These are phyloP conservation scores for Fusarium dimerum DNA, from an alignment of 2,329 filamentous ascomycete species.

Conservation along the genomic window DNA sequence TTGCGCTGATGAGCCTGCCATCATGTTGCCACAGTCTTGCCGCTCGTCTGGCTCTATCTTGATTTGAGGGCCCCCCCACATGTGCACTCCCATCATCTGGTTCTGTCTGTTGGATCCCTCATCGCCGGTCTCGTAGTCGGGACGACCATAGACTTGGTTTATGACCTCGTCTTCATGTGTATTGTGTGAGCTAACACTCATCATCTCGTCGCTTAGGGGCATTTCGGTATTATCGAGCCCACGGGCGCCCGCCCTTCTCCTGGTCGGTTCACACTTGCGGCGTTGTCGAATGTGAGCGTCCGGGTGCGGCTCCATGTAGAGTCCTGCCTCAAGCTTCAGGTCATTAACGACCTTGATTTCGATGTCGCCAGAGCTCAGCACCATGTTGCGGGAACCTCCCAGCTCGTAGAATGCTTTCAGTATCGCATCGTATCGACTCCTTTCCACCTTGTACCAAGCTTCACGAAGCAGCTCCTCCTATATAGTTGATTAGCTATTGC, in stretches of 20 bases:
- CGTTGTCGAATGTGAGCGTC: constrained; percentile 41
- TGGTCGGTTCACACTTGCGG: constrained; percentile 39
- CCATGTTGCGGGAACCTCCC: constrained; percentile 49
- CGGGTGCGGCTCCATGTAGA: constrained; percentile 41
- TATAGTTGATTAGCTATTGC: constrained; percentile 9
- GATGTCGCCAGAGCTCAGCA: constrained; percentile 52
- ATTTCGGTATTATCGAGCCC: constrained; percentile 24
- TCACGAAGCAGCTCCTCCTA: constrained; percentile 44
- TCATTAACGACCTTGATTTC: constrained; percentile 51
- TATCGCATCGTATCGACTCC: constrained; percentile 44
- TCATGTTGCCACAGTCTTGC: constrained; percentile 21
- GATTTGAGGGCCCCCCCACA: constrained; percentile 34
- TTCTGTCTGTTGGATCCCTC: constrained; percentile 19
- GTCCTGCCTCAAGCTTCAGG: constrained; percentile 39
- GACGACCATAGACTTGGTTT: constrained; percentile 32
- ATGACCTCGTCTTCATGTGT: constrained; percentile 38
- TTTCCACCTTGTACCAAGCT: constrained; percentile 44
- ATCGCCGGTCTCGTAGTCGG: constrained; percentile 29
- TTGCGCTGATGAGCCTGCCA: constrained; percentile 22
- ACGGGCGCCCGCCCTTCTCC: constrained; percentile 29
- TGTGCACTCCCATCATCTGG: constrained; percentile 31
- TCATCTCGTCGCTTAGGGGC: constrained; percentile 43
- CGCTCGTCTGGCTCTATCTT: constrained; percentile 31
- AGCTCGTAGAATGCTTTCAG: constrained; percentile 48
- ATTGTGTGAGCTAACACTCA: constrained; percentile 36